A percentile compares a stretch with the other conserved stretches of the same genome.
Evolutionary conservation across 2,329 filamentous ascomycete species (phyloP).

Genomic region (Penicillium sp.): DNA sequence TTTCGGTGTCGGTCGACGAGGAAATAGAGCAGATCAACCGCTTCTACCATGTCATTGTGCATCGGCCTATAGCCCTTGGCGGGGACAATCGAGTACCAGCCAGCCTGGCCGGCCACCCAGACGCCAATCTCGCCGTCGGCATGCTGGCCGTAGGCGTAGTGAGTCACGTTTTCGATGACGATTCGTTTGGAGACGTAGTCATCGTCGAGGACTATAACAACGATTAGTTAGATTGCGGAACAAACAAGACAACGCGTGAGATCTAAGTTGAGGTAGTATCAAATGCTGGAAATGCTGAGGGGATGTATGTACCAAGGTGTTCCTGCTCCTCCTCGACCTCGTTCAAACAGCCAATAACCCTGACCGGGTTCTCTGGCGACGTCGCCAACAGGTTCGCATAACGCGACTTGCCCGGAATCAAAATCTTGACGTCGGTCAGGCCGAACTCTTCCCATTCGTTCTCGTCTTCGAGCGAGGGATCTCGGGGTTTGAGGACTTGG

Average conservation of each 20-base stretch:
- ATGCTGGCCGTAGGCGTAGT: constrained; percentile 49
- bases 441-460: constrained; percentile 60
- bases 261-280: too few relatives aligned
- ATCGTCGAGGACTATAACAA: constrained; percentile 32
- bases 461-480: constrained; percentile 43
- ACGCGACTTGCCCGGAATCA: constrained; percentile 45
- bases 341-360: constrained; percentile 51
- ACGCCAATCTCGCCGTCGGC: constrained; percentile 55
- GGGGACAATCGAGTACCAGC: constrained; percentile 59
- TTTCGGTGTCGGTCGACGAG: constrained; percentile 54
- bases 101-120: constrained; percentile 60
- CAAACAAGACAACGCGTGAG: background rate
- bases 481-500: constrained; percentile 42
- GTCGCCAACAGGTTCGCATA: constrained; percentile 55
- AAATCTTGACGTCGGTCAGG: constrained; percentile 52
- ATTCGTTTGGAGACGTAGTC: constrained; percentile 41
- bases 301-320: constrained; percentile 32
- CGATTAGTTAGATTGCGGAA: background rate
- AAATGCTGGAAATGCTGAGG: background rate
- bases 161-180: constrained; percentile 46
- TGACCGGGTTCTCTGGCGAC: constrained; percentile 52
- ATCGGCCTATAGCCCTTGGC: constrained; percentile 49
- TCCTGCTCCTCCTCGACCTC: constrained; percentile 43
- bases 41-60: constrained; percentile 56
- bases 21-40: constrained; percentile 59